Percentiles rank a stretch among this genome's conserved stretches.
Conservation (phyloP, 164 flowering plant species). For the Chimonanthus praecox region DNA sequence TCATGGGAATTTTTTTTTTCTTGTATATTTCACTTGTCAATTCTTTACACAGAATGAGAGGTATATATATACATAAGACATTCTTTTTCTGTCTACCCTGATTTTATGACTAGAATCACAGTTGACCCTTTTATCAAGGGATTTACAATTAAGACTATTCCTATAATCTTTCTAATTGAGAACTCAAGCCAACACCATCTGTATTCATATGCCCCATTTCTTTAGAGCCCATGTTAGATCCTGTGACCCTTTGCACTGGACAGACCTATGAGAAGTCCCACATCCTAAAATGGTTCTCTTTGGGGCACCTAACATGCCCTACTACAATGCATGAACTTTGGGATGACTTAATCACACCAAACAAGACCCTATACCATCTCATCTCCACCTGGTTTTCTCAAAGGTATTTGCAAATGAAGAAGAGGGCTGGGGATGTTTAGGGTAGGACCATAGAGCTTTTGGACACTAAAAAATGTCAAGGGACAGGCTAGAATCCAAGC, state of each 20-base stretch:
- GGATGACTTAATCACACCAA: conserved; percentile 58
- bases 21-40: too few species aligned
- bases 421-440: conserved; percentile 74
- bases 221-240: conserved; percentile 73
- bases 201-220: conserved; percentile 84
- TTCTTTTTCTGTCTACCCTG: too few species aligned
- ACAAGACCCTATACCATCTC: conserved; percentile 46
- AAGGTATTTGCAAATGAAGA: conserved; percentile 63
- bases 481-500: conserved; percentile 78
- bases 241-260: conserved; percentile 71
- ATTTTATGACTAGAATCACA: too few species aligned
- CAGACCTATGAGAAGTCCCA: conserved; percentile 70
- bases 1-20: too few species aligned
- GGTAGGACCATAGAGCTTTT: conserved; percentile 68
- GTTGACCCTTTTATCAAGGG: too few species aligned
- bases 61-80: too few species aligned
- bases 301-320: conserved; percentile 66
- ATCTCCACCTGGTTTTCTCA: conserved; percentile 66
- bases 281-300: conserved; percentile 66
- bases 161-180: too few species aligned
- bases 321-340: conserved; percentile 64
- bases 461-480: conserved; percentile 63
- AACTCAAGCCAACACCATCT: conserved; percentile 10
- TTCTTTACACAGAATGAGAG: too few species aligned
- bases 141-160: too few species aligned